phyloP scores from a whole-genome alignment of 495 filamentous ascomycete genomes.

The Cryomyces minteri region DNA sequence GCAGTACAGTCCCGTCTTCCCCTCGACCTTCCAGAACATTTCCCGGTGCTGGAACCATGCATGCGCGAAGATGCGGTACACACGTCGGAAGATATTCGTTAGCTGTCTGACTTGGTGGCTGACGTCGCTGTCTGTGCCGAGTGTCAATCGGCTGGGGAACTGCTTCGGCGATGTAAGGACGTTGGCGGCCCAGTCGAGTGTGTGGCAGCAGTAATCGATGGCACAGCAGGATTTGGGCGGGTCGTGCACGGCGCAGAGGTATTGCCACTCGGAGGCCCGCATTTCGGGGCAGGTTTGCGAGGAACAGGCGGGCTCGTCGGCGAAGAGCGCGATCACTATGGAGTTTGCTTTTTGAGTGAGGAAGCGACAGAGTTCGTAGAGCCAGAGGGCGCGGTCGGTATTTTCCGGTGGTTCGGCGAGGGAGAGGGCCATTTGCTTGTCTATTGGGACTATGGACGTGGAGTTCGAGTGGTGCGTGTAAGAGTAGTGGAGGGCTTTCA shows the following conservation, averaged over 20 bases:
- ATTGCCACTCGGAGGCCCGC: conserved; percentile 98
- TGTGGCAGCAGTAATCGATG: conserved; percentile 97
- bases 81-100: conserved; percentile 79
- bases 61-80: conserved; percentile 95
- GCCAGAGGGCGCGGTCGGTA: conserved; percentile 75
- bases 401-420: conserved; percentile 64
- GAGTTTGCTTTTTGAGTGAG: conserved; percentile 84
- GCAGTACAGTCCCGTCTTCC: conserved; percentile 68
- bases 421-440: conserved; percentile 45
- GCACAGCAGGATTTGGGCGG: conserved; percentile 89
- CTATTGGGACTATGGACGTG: conserved; percentile 43
- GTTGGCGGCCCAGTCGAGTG: conserved; percentile 89
- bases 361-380: conserved; percentile 93
- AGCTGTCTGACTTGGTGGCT: conserved; percentile 54
- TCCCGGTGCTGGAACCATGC: conserved; percentile 95
- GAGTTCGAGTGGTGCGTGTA: conserved; percentile 46
- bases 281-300: conserved; percentile 84
- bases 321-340: conserved; percentile 78
- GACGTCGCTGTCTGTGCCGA: conserved; percentile 16
- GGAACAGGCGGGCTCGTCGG: conserved; percentile 75
- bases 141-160: conserved; percentile 73
- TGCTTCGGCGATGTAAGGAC: conserved; percentile 76
- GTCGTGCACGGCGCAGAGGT: conserved; percentile 93
- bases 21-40: conserved; percentile 94
- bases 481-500: conserved; percentile 73